Conservation (phyloP, 1,284 basidiomycete species). For the Sporisorium sorghi region DNA sequence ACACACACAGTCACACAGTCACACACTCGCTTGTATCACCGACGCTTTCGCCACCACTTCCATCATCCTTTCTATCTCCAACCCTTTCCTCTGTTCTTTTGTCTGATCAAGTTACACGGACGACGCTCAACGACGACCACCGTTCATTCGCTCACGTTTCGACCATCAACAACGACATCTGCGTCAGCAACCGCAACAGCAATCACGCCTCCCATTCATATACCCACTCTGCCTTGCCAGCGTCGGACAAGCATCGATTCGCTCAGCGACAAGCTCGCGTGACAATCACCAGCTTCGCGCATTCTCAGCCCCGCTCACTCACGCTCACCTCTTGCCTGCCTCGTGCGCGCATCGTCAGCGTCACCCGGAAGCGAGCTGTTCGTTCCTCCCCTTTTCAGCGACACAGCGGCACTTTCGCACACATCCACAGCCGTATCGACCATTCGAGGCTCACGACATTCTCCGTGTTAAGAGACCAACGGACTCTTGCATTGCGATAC, state of each 20-base stretch:
- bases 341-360: background rate
- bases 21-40: background rate
- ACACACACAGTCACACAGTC: conserved; percentile 5
- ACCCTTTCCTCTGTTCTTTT: background rate
- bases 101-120: background rate
- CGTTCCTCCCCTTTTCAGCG: too few species aligned
- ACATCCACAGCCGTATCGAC: background rate
- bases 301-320: background rate
- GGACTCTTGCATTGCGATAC: too few species aligned
- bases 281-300: background rate
- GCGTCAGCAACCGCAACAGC: background rate
- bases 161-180: background rate
- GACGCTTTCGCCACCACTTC: background rate
- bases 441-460: background rate
- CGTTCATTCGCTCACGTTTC: background rate
- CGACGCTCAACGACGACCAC: background rate
- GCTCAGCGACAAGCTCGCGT: background rate
- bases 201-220: background rate
- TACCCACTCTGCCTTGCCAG: background rate
- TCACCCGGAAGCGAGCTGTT: background rate
- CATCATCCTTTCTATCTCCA: background rate
- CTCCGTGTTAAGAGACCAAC: too few species aligned
- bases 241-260: background rate
- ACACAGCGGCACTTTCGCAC: background rate
- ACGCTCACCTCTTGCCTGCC: background rate